Conservation (phyloP, 2,329 filamentous ascomycete species). For the Emergomyces pasteurianus region DNA sequence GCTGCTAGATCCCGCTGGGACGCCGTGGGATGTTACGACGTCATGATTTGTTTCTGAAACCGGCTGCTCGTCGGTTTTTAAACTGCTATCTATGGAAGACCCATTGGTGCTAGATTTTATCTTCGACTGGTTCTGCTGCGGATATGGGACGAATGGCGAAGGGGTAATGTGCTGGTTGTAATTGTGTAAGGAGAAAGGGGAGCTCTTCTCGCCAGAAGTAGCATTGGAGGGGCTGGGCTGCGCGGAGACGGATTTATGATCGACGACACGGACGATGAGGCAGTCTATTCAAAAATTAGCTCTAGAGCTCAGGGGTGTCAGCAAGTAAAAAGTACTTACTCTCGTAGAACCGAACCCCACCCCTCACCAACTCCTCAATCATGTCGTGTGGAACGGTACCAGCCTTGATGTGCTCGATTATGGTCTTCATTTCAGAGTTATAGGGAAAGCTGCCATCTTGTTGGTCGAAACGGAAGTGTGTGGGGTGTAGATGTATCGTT, state of each 20-base stretch:
- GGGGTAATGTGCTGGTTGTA: conserved; percentile 83
- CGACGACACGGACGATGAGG: conserved; percentile 86
- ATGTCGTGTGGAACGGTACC: conserved; percentile 84
- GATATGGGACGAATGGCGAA: conserved; percentile 71
- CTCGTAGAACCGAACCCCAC: conserved; percentile 75
- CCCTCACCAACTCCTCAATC: conserved; percentile 60
- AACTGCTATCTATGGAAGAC: neutral
- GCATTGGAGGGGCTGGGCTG: conserved; percentile 46
- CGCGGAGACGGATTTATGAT: conserved; percentile 59
- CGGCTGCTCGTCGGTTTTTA: neutral
- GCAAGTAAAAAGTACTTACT: conserved; percentile 34
- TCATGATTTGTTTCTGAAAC: conserved; percentile 15
- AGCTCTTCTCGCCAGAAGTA: conserved; percentile 48
- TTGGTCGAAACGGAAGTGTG: conserved; percentile 82
- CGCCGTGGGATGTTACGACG: conserved; percentile 35
- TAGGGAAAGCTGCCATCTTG: conserved; percentile 90
- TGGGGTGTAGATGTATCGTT: conserved; percentile 71
- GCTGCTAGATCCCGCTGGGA: conserved; percentile 35
- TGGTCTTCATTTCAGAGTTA: conserved; percentile 76
- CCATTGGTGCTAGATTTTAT: conserved; percentile 23
- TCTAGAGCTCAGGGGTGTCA: neutral
- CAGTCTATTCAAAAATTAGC: conserved; percentile 40
- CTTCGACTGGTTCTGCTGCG: conserved; percentile 36
- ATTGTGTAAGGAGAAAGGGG: conserved; percentile 80
- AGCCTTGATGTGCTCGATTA: conserved; percentile 63